Percentiles rank a stretch among this genome's conserved stretches.
Conservation (phyloP, 768 basidiomycete species). For the Porpolomopsis calyptriformis region DNA sequence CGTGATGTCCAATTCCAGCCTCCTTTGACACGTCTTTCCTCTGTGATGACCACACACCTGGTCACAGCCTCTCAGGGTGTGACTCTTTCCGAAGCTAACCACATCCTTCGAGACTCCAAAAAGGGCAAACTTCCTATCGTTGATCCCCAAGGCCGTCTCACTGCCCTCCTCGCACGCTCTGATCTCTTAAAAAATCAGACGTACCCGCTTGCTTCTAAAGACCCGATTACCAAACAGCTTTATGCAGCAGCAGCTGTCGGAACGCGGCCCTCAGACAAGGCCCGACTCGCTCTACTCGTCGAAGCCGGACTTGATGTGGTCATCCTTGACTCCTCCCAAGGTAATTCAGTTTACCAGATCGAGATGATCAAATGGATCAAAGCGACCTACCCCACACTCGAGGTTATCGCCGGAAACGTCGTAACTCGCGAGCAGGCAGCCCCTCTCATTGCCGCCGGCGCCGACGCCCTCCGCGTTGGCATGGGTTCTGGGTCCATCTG, state of each 20-base stretch:
- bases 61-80: constrained; percentile 84
- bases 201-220: constrained; percentile 89
- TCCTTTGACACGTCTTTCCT: constrained; percentile 48
- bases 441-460: constrained; percentile 83
- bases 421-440: constrained; percentile 98
- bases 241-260: constrained; percentile 95
- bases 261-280: constrained; percentile 80
- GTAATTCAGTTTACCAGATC: constrained; percentile 87
- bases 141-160: constrained; percentile 52
- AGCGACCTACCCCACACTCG: constrained; percentile 67
- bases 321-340: constrained; percentile 91
- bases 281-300: constrained; percentile 74
- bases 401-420: constrained; percentile 95
- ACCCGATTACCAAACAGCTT: constrained; percentile 84
- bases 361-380: constrained; percentile 97
- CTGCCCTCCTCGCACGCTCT: constrained; percentile 86
- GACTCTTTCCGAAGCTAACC: constrained; percentile 85
- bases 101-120: constrained; percentile 89
- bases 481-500: constrained; percentile 99
- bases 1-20: constrained; percentile 93
- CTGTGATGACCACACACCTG: constrained; percentile 84
- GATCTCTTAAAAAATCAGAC: constrained; percentile 97
- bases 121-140: constrained; percentile 95
- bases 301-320: constrained; percentile 95
- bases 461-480: constrained; percentile 89